A percentile compares a stretch with the other conserved stretches of the same genome.
Evolutionary conservation across 1,284 basidiomycete genomes (phyloP).

Genomic region (Ganoderma leucocontextum): DNA sequence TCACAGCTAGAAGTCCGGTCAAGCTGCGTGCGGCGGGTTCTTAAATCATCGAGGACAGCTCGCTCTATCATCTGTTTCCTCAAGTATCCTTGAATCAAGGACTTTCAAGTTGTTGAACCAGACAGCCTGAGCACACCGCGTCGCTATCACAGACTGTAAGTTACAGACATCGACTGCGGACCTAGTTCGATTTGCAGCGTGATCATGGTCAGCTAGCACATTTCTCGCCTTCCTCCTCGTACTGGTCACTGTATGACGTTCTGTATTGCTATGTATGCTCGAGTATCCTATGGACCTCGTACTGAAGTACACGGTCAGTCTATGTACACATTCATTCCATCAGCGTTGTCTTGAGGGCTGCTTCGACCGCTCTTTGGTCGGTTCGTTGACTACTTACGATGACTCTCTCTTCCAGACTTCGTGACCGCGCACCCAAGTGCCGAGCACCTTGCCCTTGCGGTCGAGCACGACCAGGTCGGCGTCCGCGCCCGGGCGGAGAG

Average conservation of each 20-base stretch:
- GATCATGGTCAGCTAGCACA: too few species aligned
- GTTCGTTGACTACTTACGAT: neutral
- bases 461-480: slow-evolving; percentile 86
- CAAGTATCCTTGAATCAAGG: too few species aligned
- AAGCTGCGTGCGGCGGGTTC: too few species aligned
- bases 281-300: slow-evolving; percentile 8
- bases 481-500: slow-evolving; percentile 80
- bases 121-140: too few species aligned
- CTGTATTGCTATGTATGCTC: slow-evolving; percentile 16
- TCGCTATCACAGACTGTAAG: too few species aligned
- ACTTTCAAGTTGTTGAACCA: too few species aligned
- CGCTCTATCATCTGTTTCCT: too few species aligned
- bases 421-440: slow-evolving; percentile 85
- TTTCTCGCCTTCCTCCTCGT: neutral
- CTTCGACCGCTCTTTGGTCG: neutral
- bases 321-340: neutral
- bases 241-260: neutral
- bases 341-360: neutral
- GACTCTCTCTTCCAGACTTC: slow-evolving; percentile 63
- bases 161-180: neutral
- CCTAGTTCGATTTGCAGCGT: neutral
- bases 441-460: slow-evolving; percentile 70
- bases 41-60: too few species aligned
- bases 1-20: too few species aligned
- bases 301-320: neutral